Base-by-base conservation (phyloP, 2,329 filamentous ascomycete genomes). In the Stagonosporopsis cucurbitacearum region DNA sequence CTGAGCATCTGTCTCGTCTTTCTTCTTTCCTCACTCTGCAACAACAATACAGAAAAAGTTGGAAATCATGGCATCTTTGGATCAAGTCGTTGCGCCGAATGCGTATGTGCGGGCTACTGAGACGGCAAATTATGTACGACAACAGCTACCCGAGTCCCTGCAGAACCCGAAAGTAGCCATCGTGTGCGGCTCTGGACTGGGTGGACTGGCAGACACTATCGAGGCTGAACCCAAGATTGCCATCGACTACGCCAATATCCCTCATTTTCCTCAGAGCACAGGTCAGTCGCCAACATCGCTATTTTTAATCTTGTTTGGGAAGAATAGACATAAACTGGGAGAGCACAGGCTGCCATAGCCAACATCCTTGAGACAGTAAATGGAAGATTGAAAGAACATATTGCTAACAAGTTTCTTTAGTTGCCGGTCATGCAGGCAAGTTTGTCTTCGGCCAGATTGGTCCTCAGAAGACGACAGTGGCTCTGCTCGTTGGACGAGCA, bases 101-200 rank as follows among this genome's bases (percentile, higher is more conserved):
- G 69, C 74, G n/a, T 82, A 77, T 65, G 63, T 75, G 52, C 75
- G 75, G 15, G 81, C 80, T 7, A 74, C 68, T 39, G 82, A 85
- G 63, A 82, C 85, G 1, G 78, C 78, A 49, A 65, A 74, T 15
- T 83, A 81, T 63, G 71, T 88, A 20, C 79, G 77, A 45, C 68
- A 75, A 20, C 75, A 75, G 42, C 69, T 88, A n/a, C 84, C 84
- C 15, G 68, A 72, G 36, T 57, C 69, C 15, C 69, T 86, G n/a
- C 77, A 82, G 50, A 72, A 75, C 2, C 86, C 86, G 11, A 78
- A 79, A 54, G 80, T 88, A 58, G 86, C 84, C 35, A 85, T 89
- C 52, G 82, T 88, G 22, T 89, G 86, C 68, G 86, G 86, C 28
- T 87, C 85, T 45, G 86, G 86, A 3, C 74, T 89, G 8, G 85